Conservation (phyloP, 768 basidiomycete genomes). For the Boletus subparvulus region DNA sequence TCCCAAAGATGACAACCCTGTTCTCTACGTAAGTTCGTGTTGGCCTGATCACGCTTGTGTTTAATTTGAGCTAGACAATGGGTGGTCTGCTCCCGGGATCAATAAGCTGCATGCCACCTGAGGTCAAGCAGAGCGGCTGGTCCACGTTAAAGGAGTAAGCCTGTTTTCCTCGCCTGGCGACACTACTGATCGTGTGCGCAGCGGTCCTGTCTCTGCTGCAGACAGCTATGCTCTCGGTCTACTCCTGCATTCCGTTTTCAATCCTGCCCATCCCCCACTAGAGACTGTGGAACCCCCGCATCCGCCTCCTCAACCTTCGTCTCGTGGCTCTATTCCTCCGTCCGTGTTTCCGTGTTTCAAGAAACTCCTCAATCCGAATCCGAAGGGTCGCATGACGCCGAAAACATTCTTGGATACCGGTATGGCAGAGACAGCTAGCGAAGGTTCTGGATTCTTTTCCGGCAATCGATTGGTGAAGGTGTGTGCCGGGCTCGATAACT, state of each 20-base stretch:
- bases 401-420: constrained; percentile 78
- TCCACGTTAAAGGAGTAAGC: constrained; percentile 75
- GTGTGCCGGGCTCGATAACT: constrained; percentile 82
- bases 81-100: constrained; percentile 65
- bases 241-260: constrained; percentile 84
- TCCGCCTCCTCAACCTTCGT: constrained; percentile 72
- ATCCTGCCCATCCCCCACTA: constrained; percentile 73
- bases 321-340: constrained; percentile 73
- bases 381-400: constrained; percentile 72
- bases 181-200: constrained; percentile 19
- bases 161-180: not conserved
- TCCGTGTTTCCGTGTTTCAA: constrained; percentile 80
- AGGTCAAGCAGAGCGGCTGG: constrained; percentile 89
- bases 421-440: constrained; percentile 61
- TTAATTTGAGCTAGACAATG: constrained; percentile 50
- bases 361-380: constrained; percentile 85
- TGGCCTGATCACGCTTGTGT: constrained; percentile 8
- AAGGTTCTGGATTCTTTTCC: constrained; percentile 74
- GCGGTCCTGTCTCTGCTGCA: constrained; percentile 56
- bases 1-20: constrained; percentile 72
- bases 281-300: constrained; percentile 70
- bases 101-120: constrained; percentile 67
- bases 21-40: constrained; percentile 68
- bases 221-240: constrained; percentile 91
- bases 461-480: constrained; percentile 82